Evolutionary conservation across 352 stramenopile genomes (phyloP).

Genomic region (Blastocystis sp.): DNA sequence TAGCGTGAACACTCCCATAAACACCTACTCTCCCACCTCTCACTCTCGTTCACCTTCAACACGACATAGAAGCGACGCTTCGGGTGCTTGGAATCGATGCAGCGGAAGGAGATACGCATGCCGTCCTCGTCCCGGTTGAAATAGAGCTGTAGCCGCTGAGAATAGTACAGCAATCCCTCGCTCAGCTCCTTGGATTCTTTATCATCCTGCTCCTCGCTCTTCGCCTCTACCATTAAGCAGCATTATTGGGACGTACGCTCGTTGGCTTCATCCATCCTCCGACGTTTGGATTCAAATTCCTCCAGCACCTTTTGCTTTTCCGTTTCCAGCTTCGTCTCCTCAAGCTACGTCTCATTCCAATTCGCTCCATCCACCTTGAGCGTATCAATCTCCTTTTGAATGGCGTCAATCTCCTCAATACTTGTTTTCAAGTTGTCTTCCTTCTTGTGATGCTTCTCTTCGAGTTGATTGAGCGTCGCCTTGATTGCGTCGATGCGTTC

Average conservation of each 20-base stretch:
- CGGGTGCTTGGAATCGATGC: not conserved
- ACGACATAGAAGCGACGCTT: constrained; percentile 34
- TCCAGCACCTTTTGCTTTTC: not conserved
- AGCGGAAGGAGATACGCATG: constrained; percentile 12
- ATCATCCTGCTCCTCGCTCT: not conserved
- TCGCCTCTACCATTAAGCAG: not conserved
- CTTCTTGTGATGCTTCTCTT: not conserved
- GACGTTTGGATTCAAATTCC: constrained; percentile 6
- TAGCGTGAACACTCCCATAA: not conserved
- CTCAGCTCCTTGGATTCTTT: constrained; percentile 4
- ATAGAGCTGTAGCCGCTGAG: not conserved
- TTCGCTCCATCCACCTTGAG: not conserved
- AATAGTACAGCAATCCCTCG: not conserved
- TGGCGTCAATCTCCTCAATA: constrained; percentile 1
- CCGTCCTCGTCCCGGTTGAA: not conserved
- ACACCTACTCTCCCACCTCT: not conserved
- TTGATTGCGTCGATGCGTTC: not conserved
- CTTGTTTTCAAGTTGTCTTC: not conserved
- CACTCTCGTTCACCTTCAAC: not conserved
- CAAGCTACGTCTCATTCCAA: not conserved
- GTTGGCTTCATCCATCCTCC: not conserved
- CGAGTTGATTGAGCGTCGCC: not conserved
- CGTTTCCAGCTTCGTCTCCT: not conserved
- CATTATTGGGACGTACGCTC: not conserved
- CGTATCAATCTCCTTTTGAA: not conserved